Base-by-base conservation (phyloP, 1,284 basidiomycete species). In the Leccinum pallidistipes region DNA sequence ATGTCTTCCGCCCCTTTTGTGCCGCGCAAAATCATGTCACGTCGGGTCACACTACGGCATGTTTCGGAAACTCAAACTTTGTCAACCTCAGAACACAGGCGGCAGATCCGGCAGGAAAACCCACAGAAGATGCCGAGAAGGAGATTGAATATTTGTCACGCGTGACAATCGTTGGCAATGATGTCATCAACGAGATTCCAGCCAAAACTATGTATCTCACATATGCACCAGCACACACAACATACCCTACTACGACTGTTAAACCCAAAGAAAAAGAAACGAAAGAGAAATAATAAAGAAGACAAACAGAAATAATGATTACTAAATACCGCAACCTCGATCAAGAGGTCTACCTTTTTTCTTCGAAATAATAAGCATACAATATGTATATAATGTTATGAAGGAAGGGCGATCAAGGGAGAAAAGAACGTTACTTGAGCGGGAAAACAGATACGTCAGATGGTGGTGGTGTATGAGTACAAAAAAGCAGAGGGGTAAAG, bases 401-500 rank as follows among this genome's bases (percentile, higher is more conserved):
- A 34, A 21, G 24, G 12, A 34, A n/a, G 14, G 16, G 14, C 2
- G 52, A 54, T 54, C 16, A 47, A 24, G 21, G 47, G 47, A 49
- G 21, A 12, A 0, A 49, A 0, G 16, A 14, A 14, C 21, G 7
- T 24, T 21, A 49, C 47, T 49, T 9, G 47, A 24, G 47, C 6
- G 45, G 9, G 45, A 49, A 49, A 24, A 24, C 62, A 61, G 43
- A 65, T 65, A 65, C 60, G 51, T 52, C 58, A 56, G 58, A 57
- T 54, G 40, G 27, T 47, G 21, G 18, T 12, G 58, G 12, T 32
- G 49, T 60, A 68, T 68, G 45, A 59, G 69, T 59, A 69, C n/a
- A 53, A 32, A 38, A 43, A 18, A 7, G n/a, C 12, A 47, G 45
- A 21, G 31, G 45, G 47, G 16, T 11, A 24, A 8, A 21, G 14